Conservation (phyloP, 441 rosid genomes). For the Daphne laureola region DNA sequence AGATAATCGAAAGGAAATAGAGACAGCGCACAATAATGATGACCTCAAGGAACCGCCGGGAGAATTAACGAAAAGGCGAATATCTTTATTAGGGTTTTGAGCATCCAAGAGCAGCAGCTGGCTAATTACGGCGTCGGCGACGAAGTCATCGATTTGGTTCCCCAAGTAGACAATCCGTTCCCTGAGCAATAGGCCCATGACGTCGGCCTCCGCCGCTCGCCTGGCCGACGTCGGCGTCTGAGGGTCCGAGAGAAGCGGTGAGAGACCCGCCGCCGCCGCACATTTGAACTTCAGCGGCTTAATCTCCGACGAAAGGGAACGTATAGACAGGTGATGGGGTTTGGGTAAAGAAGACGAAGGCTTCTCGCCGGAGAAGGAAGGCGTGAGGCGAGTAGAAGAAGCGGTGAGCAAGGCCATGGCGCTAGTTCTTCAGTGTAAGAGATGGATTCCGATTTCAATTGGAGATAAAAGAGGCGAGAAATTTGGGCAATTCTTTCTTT, state of each 20-base stretch:
- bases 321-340: conserved; percentile 18
- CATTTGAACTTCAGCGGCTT: conserved; percentile 28
- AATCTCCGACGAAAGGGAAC: conserved; percentile 18
- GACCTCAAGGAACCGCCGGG: conserved; percentile 95
- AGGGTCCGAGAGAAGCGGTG: conserved; percentile 19
- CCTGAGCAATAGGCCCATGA: conserved; percentile 74
- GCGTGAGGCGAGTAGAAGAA: conserved; percentile 36
- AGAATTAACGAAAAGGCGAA: conserved; percentile 77
- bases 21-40: not conserved
- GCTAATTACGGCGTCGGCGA: conserved; percentile 80
- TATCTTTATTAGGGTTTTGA: conserved; percentile 80
- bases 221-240: conserved; percentile 56
- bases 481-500: too few species aligned
- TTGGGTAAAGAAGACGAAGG: conserved; percentile 17
- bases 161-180: conserved; percentile 88
- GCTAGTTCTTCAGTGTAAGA: conserved; percentile 14
- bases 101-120: conserved; percentile 86
- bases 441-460: conserved; percentile 12
- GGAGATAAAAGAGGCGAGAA: conserved; percentile 7
- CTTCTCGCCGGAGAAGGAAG: conserved; percentile 16
- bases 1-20: not conserved
- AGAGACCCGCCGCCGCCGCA: conserved; percentile 20
- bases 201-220: conserved; percentile 65
- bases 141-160: conserved; percentile 62
- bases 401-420: conserved; percentile 54